Evolutionary conservation across 352 stramenopile species (phyloP).

Genomic region (Phytophthora podocarpi): DNA sequence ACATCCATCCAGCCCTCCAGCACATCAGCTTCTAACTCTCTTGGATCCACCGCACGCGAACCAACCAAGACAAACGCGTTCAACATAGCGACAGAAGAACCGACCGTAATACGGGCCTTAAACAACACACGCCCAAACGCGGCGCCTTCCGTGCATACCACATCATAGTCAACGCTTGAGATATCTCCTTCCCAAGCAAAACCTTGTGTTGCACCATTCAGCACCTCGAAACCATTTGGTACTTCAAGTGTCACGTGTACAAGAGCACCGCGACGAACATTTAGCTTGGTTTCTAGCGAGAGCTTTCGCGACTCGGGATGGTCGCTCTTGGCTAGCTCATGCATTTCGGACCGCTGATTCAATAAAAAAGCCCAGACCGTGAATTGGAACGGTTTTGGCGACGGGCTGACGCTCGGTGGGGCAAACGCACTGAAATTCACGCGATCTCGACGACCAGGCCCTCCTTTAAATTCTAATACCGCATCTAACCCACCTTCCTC

Average conservation of each 20-base stretch:
- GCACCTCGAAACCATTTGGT: slow-evolving; percentile 61
- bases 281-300: slow-evolving; percentile 67
- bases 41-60: slow-evolving; percentile 34
- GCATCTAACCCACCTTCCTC: slow-evolving; percentile 32
- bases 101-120: slow-evolving; percentile 74
- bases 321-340: slow-evolving; percentile 49
- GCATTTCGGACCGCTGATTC: slow-evolving; percentile 72
- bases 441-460: slow-evolving; percentile 57
- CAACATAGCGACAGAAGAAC: slow-evolving; percentile 68
- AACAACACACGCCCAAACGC: slow-evolving; percentile 71
- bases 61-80: slow-evolving; percentile 79
- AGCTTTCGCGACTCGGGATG: slow-evolving; percentile 45
- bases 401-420: slow-evolving; percentile 60
- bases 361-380: slow-evolving; percentile 79
- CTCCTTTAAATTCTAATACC: slow-evolving; percentile 45
- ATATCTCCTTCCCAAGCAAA: slow-evolving; percentile 79
- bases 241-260: slow-evolving; percentile 77
- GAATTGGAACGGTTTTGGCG: slow-evolving; percentile 69
- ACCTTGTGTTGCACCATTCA: slow-evolving; percentile 67
- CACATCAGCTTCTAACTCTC: slow-evolving; percentile 56
- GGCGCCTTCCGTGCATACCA: slow-evolving; percentile 62
- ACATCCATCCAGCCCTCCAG: slow-evolving; percentile 73
- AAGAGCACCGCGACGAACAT: slow-evolving; percentile 73
- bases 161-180: slow-evolving; percentile 58
- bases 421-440: slow-evolving; percentile 84